phyloP scores from a whole-genome alignment of 768 basidiomycete genomes.

The Cubamyces sp. region DNA sequence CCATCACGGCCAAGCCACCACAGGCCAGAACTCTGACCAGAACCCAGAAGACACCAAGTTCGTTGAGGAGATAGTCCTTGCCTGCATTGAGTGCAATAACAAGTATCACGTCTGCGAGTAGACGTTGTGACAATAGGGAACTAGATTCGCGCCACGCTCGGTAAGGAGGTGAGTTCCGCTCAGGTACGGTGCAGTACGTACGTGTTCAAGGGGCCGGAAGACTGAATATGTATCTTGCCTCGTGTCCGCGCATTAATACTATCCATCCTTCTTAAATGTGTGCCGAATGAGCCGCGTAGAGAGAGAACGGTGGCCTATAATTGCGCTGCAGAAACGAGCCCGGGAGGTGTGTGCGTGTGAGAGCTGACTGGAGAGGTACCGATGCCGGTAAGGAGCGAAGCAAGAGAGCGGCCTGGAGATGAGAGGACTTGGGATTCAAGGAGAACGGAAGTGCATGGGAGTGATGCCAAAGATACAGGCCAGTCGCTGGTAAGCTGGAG shows the following conservation, averaged over 20 bases:
- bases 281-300: not conserved
- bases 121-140: constrained; percentile 55
- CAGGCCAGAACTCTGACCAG: constrained; percentile 73
- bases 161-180: constrained; percentile 11
- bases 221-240: constrained; percentile 39
- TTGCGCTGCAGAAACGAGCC: not conserved
- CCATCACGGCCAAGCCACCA: constrained; percentile 65
- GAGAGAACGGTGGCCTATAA: not conserved
- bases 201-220: constrained; percentile 22
- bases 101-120: constrained; percentile 65
- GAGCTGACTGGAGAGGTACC: not conserved
- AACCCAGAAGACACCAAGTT: constrained; percentile 78
- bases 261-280: constrained; percentile 28
- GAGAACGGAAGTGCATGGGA: not conserved
- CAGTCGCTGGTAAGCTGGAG: too few relatives aligned
- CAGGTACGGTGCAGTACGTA: constrained; percentile 28
- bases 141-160: constrained; percentile 31
- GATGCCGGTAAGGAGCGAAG: not conserved
- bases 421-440: not conserved
- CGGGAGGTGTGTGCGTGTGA: constrained; percentile 11
- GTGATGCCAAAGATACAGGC: too few relatives aligned
- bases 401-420: not conserved
- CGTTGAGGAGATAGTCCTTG: constrained; percentile 69
- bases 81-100: constrained; percentile 63
- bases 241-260: constrained; percentile 40